phyloP scores from a whole-genome alignment of 352 stramenopile species.

The Pythium biforme region DNA sequence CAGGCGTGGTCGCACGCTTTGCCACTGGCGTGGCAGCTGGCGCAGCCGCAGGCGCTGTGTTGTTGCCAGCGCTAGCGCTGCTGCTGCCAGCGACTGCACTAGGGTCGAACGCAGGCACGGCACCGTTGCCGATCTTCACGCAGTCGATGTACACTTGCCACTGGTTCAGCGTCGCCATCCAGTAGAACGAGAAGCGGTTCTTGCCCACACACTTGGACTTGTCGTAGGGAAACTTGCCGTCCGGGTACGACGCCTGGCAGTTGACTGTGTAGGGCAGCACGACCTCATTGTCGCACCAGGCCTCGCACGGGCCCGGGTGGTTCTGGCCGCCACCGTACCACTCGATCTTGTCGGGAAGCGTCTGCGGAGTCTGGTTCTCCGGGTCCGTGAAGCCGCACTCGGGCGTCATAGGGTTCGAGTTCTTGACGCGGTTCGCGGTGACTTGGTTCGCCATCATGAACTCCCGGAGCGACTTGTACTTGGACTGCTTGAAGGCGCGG shows the following conservation, averaged over 20 bases:
- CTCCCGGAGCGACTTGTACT: slow-evolving; percentile 49
- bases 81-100: neutral
- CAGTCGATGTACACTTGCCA: slow-evolving; percentile 57
- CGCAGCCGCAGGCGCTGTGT: neutral
- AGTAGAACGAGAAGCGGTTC: slow-evolving; percentile 49
- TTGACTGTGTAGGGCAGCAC: slow-evolving; percentile 36
- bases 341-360: slow-evolving; percentile 39
- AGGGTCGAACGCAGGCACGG: neutral
- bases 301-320: slow-evolving; percentile 47
- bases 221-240: slow-evolving; percentile 39
- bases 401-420: neutral
- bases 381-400: slow-evolving; percentile 50
- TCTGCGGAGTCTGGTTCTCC: slow-evolving; percentile 26
- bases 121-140: slow-evolving; percentile 11
- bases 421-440: slow-evolving; percentile 32
- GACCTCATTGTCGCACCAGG: slow-evolving; percentile 40
- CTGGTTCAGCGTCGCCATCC: slow-evolving; percentile 48
- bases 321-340: slow-evolving; percentile 39
- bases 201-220: slow-evolving; percentile 35
- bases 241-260: slow-evolving; percentile 35
- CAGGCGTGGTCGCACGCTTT: neutral
- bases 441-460: slow-evolving; percentile 37
- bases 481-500: slow-evolving; percentile 34
- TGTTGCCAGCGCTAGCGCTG: slow-evolving; percentile 1
- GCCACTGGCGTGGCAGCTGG: neutral